Base-by-base conservation (phyloP, 768 basidiomycete genomes). In the Daedalea quercina region DNA sequence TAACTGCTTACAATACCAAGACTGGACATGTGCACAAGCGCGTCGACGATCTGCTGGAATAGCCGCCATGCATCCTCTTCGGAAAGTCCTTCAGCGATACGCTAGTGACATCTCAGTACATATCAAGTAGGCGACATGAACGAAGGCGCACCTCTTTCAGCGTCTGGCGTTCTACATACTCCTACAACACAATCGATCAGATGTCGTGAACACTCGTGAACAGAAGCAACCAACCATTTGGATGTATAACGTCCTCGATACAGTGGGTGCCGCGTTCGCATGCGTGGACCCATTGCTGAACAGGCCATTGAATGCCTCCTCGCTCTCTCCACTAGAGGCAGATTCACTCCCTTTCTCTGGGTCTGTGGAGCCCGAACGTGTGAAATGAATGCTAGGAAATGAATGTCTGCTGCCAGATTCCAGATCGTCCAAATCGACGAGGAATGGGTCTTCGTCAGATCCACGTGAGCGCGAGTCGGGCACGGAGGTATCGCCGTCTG, bases 111-210 rank as follows among this genome's bases (percentile, higher is more conserved):
- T 24, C 46, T 28, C 9, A 31, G 28, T 6, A 6, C 28, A 11
- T 11, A 31, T 31, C 28, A 13, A 9, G 37, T 13, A 31, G 15
- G 11, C 43, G 6, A 11, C 22, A 4, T 25, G 4, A 43, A n/a
- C 6, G 6, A 31, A 31, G 6, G 11, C 65, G 31, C 24, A 84
- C 90, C 77, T 96, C 94, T 67, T 80, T 82, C 63, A 97, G 67
- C 0, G 94, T 97, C 70, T 95, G 92, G 22, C 87, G 78, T 66
- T 93, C 91, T 9, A 93, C 91, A 60, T 89, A 94, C 69, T 93
- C 91, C 88, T 91, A 60, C 33, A 40, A 55, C 3, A 13, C 7
- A 44, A 17, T n/a, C n/a, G n/a, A n/a, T n/a, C n/a, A n/a, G n/a
- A 22, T 24, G 24, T 12, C 9, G 37, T 41, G 42, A 33, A 20